Evolutionary conservation across 352 stramenopile species (phyloP).

Genomic region (Saprolegnia parasitica): DNA sequence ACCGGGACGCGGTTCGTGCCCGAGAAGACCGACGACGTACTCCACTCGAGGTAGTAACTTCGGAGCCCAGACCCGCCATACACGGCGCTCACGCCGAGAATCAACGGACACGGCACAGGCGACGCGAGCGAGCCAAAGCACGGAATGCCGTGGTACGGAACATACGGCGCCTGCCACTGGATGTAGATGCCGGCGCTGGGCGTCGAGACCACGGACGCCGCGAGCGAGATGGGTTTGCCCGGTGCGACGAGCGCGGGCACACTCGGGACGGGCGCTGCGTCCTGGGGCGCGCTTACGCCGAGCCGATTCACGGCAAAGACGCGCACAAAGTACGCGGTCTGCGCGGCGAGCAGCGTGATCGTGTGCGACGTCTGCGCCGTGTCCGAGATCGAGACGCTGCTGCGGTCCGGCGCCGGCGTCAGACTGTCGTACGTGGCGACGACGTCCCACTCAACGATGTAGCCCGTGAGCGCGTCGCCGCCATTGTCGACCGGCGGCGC

Average conservation of each 20-base stretch:
- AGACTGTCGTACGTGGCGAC: constrained; percentile 82
- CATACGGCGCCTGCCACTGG: constrained; percentile 55
- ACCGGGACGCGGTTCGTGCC: constrained; percentile 67
- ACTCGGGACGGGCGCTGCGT: constrained; percentile 43
- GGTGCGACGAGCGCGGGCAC: constrained; percentile 51
- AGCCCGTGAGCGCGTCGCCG: constrained; percentile 84
- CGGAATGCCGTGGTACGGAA: constrained; percentile 63
- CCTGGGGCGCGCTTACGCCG: constrained; percentile 54
- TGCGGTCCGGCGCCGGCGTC: constrained; percentile 48
- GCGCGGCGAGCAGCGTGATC: constrained; percentile 76
- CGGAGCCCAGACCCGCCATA: constrained; percentile 86
- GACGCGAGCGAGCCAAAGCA: constrained; percentile 55
- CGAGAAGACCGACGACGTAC: constrained; percentile 56
- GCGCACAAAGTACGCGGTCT: constrained; percentile 83
- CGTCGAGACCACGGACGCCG: constrained; percentile 24
- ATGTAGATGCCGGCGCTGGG: constrained; percentile 39
- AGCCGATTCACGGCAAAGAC: constrained; percentile 75
- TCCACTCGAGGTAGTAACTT: constrained; percentile 93
- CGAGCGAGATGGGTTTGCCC: constrained; percentile 65
- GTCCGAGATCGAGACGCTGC: constrained; percentile 54
- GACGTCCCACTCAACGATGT: constrained; percentile 91
- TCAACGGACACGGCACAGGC: constrained; percentile 50
- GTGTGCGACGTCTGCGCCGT: constrained; percentile 65
- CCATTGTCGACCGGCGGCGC: constrained; percentile 78
- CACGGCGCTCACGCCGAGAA: constrained; percentile 80